Evolutionary conservation across 2,329 filamentous ascomycete species (phyloP), one percentile per base, ranked within the genome.

Genomic region (Cercospora sp.): DNA sequence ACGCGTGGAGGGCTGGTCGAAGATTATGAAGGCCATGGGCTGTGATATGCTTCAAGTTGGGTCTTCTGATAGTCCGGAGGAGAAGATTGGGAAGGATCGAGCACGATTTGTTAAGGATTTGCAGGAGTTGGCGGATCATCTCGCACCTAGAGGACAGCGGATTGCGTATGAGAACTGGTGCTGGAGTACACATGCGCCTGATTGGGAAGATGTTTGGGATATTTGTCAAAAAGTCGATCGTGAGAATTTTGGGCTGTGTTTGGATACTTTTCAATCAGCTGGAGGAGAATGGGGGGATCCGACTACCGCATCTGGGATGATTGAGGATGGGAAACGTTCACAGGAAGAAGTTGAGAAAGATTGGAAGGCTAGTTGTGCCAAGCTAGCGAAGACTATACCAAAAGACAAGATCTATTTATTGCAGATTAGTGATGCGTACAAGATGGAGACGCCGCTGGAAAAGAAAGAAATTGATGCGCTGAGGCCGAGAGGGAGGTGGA

Each of bases 91-190:
- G 0, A 80, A 78, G 0, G 81, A 85, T 5, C 79, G 83, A 5
- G 80, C 81, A 0, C 80, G 83, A 8, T 82, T 91, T 20, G 86
- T 90, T 0, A 74, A 78, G 0, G 90, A 93, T 72, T 82, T 94
- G 0, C 83, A 83, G 1, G 83, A 88, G 66, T 81, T 94, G 6
- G 88, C 87, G 2, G 88, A 91, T 64, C 79, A 90, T 62, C 82
- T 91, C 1, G 85, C 84, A 0, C 76, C 82, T 23, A 83, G 86
- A 58, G 83, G 83, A 0, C 86, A 88, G 75, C 83, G 86, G 6
- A 80, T 94, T 18, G 90, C 90, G 0, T 94, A 93, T 72, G 91
- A 94, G 79, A 93, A 93, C 75, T 93, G 90, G 90, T 92, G 90
- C 79, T 94, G 91, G 91, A 88, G 88, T 0, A 91, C 90, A 0